These are phyloP conservation scores for Coemansia sp. DNA, from an alignment of 192 early-diverging fungal genomes.

Conservation along the genomic window DNA sequence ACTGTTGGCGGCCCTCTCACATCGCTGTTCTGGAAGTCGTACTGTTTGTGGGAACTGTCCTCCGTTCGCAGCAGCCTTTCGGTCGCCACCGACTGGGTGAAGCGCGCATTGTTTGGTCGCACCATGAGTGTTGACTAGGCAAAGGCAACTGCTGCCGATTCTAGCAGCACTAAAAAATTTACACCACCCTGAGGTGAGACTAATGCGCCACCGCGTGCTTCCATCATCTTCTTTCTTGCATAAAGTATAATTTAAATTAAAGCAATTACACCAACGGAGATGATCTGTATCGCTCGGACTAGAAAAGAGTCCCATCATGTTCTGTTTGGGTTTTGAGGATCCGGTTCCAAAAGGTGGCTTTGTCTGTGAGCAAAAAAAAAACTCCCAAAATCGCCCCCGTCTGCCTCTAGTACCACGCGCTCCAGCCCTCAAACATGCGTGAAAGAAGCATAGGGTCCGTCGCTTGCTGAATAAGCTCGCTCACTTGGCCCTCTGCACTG, in stretches of 20 bases:
- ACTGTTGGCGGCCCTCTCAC: conserved; percentile 64
- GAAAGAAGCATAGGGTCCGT: conserved; percentile 60
- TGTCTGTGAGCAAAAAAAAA: neutral
- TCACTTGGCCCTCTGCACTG: conserved; percentile 70
- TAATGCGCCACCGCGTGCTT: neutral
- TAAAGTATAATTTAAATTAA: neutral
- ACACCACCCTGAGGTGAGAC: neutral
- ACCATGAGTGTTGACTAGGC: conserved; percentile 86
- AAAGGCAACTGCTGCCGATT: neutral
- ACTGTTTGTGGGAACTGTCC: conserved; percentile 77
- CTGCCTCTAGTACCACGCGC: conserved; percentile 38
- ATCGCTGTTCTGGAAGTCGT: conserved; percentile 76
- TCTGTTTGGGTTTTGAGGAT: too few species aligned
- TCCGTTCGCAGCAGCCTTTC: conserved; percentile 80
- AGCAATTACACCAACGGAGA: neutral
- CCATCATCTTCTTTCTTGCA: neutral
- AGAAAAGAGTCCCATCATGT: too few species aligned
- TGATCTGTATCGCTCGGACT: neutral
- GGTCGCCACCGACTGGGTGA: conserved; percentile 89
- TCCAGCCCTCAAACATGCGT: conserved; percentile 63
- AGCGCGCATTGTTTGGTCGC: conserved; percentile 85
- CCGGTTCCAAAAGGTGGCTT: neutral
- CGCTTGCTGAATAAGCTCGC: conserved; percentile 71
- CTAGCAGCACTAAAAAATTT: neutral
- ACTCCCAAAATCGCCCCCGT: neutral